Percentiles rank a stretch among this genome's conserved stretches.
These are phyloP conservation scores for Citropsis articulata DNA, from an alignment of 345 rosid genomes.

Conservation along the genomic window DNA sequence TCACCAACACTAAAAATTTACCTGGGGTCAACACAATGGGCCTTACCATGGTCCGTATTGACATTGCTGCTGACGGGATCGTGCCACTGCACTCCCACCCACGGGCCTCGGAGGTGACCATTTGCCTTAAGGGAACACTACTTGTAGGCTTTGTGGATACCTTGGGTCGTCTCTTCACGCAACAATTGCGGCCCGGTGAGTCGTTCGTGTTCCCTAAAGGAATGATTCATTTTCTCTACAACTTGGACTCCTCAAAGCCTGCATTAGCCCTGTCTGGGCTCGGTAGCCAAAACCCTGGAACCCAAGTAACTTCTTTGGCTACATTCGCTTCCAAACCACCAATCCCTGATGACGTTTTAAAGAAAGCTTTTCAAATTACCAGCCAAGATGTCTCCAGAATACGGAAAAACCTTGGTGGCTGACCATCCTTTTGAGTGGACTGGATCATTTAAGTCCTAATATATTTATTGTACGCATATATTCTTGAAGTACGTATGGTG, in stretches of 20 bases:
- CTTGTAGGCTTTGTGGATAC: conserved; percentile 69
- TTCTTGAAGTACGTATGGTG: background rate
- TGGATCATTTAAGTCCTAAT: background rate
- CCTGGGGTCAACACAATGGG: conserved; percentile 85
- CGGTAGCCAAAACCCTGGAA: conserved; percentile 66
- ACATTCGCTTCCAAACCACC: conserved; percentile 39
- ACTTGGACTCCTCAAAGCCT: conserved; percentile 32
- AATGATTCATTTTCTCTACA: conserved; percentile 57
- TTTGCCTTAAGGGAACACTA: conserved; percentile 50
- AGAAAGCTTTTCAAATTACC: conserved; percentile 43
- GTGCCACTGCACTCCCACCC: conserved; percentile 69
- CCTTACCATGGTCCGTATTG: conserved; percentile 57
- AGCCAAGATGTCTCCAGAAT: conserved; percentile 40
- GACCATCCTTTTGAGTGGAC: background rate
- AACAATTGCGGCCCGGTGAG: conserved; percentile 51
- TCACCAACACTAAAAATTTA: conserved; percentile 41
- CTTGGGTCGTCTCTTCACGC: conserved; percentile 44
- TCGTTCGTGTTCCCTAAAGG: conserved; percentile 74
- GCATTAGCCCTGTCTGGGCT: conserved; percentile 71
- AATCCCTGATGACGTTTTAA: conserved; percentile 39
- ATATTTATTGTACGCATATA: background rate
- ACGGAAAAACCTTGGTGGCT: conserved; percentile 49
- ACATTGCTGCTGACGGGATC: conserved; percentile 39
- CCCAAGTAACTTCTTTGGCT: conserved; percentile 50
- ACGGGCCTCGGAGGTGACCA: conserved; percentile 73